Evolutionary conservation across 2,329 filamentous ascomycete species (phyloP).

Genomic region (Byssoonygena ceratinophila): DNA sequence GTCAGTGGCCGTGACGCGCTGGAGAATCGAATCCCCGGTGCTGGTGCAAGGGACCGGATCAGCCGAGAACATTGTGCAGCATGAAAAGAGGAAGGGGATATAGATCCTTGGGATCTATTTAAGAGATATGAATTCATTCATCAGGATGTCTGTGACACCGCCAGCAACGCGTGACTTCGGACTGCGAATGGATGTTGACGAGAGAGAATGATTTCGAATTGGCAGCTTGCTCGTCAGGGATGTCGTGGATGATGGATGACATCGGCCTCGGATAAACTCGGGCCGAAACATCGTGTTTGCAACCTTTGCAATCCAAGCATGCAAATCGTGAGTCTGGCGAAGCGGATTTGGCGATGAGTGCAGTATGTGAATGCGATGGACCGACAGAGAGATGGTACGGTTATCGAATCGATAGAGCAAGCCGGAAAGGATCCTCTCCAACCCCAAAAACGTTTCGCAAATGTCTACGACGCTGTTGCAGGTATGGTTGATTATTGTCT

Average conservation of each 20-base stretch:
- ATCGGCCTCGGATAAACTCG: conserved; percentile 1
- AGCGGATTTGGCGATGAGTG: not conserved
- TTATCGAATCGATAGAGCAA: not conserved
- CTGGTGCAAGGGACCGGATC: conserved; percentile 57
- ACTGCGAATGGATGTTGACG: no score
- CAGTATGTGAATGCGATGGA: not conserved
- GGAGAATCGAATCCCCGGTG: conserved; percentile 59
- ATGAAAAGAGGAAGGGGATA: conserved; percentile 54
- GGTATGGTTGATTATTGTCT: conserved; percentile 28
- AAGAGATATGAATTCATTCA: conserved; percentile 70
- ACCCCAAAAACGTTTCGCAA: conserved; percentile 31
- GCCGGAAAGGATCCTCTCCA: not conserved
- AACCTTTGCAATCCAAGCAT: not conserved
- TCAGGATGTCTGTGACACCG: conserved; percentile 23
- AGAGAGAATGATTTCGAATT: no score
- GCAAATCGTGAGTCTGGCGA: not conserved
- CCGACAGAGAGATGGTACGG: not conserved
- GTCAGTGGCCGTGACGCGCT: conserved; percentile 40
- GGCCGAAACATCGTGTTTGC: not conserved
- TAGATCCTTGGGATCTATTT: conserved; percentile 61
- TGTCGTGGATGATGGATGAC: not conserved
- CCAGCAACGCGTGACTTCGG: not conserved
- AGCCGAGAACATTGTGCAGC: conserved; percentile 55
- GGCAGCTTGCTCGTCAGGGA: no score
- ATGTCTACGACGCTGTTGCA: conserved; percentile 50